These are phyloP conservation scores for Volvox africanus DNA, from an alignment of 139 green algal species.

Conservation along the genomic window DNA sequence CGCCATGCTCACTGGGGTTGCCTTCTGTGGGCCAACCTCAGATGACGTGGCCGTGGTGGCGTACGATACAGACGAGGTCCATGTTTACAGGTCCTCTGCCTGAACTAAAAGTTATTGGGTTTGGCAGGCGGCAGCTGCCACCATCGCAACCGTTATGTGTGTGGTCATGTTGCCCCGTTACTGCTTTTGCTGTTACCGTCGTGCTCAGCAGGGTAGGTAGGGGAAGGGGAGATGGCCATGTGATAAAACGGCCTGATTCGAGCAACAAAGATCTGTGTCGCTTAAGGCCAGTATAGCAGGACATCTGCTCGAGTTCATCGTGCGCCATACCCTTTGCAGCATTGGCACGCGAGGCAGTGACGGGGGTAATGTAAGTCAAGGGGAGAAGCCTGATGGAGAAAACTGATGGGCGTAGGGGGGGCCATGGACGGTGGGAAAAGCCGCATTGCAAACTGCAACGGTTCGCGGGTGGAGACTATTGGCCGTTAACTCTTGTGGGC, in stretches of 20 bases:
- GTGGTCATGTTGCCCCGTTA: neutral
- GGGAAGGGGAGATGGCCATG: neutral
- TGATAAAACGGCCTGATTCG: neutral
- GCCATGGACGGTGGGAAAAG: neutral
- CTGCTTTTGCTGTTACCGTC: neutral
- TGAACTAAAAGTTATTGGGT: neutral
- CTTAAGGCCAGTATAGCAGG: neutral
- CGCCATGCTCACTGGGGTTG: constrained; percentile 57
- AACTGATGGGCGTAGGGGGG: neutral
- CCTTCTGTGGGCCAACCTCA: constrained; percentile 57
- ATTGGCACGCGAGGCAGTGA: neutral
- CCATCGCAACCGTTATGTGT: neutral
- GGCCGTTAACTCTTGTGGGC: neutral
- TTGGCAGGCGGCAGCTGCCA: neutral
- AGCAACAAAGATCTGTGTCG: no score
- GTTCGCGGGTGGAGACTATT: neutral
- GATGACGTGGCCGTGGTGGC: constrained; percentile 62
- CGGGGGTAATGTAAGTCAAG: neutral
- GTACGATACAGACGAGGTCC: constrained; percentile 62
- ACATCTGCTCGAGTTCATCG: neutral
- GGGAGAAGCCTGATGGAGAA: neutral
- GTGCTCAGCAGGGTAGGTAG: neutral
- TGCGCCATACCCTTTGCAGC: no score
- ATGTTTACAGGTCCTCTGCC: constrained; percentile 37
- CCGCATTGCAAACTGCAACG: neutral